Conservation (phyloP, 768 basidiomycete genomes). For the Boletus sp. region DNA sequence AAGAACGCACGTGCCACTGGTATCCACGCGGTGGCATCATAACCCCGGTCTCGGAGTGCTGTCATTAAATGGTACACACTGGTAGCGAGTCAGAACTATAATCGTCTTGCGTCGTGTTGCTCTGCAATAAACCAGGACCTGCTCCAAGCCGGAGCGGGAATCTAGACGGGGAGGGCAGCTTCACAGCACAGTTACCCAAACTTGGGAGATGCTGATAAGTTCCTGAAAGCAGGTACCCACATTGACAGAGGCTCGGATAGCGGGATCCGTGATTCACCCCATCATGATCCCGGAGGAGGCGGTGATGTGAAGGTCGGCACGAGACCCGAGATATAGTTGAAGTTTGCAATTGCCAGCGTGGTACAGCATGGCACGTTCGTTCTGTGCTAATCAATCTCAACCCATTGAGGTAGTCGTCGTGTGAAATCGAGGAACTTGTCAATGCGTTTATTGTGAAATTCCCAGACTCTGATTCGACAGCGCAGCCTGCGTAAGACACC, state of each 20-base stretch:
- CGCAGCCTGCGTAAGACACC: neutral
- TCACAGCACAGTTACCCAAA: conserved; percentile 10
- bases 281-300: neutral
- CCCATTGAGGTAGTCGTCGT: too few relatives aligned
- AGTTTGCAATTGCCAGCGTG: neutral
- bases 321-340: neutral
- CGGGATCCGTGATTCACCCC: neutral
- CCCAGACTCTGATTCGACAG: neutral
- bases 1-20: conserved; percentile 21
- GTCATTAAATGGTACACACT: conserved; percentile 8
- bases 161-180: neutral
- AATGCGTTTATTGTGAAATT: neutral
- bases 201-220: neutral
- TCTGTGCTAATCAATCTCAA: neutral
- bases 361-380: conserved; percentile 11
- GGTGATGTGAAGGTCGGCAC: neutral
- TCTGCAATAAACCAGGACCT: neutral
- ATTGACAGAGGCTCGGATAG: too few relatives aligned
- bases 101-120: neutral
- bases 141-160: neutral
- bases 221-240: neutral
- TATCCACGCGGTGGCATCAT: neutral
- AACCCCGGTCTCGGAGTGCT: conserved; percentile 5
- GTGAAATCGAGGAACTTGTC: neutral
- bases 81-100: neutral